Evolutionary conservation across 306 rosid genomes (phyloP).

Genomic region (Citrullus colocynthis): DNA sequence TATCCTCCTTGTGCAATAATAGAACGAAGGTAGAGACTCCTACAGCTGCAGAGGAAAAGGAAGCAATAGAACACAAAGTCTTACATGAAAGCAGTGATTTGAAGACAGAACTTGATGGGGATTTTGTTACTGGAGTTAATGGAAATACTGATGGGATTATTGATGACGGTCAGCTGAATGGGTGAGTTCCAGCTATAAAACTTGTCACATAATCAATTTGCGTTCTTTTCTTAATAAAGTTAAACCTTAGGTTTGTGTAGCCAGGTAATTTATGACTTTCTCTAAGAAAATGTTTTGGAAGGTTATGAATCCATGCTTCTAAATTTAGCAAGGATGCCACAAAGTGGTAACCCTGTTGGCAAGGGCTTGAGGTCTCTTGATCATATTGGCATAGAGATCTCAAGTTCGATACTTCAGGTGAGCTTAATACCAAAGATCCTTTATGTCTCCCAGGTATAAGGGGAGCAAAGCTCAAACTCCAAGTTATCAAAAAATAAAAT

Average conservation of each 20-base stretch:
- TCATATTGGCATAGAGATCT: too few relatives aligned
- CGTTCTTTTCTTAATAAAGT: not conserved
- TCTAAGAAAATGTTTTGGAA: not conserved
- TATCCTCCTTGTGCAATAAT: constrained; percentile 33
- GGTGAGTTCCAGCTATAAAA: constrained; percentile 13
- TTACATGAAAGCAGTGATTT: constrained; percentile 19
- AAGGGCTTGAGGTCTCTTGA: too few relatives aligned
- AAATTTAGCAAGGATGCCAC: not conserved
- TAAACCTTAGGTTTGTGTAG: not conserved
- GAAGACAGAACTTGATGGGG: constrained; percentile 21
- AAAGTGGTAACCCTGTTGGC: too few relatives aligned
- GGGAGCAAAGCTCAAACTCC: too few relatives aligned
- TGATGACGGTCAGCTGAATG: constrained; percentile 23
- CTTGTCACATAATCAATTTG: not conserved
- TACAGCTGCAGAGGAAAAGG: not conserved
- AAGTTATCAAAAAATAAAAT: too few relatives aligned
- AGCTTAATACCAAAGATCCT: too few relatives aligned
- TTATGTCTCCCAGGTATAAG: too few relatives aligned
- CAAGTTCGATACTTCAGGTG: too few relatives aligned
- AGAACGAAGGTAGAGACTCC: constrained; percentile 16
- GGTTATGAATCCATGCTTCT: not conserved
- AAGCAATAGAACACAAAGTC: not conserved
- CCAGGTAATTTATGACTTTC: not conserved
- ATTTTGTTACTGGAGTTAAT: constrained; percentile 10
- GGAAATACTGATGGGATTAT: constrained; percentile 14